Evolutionary conservation across 805 yeast species (phyloP).

Genomic region (Starmerella riodocensis): DNA sequence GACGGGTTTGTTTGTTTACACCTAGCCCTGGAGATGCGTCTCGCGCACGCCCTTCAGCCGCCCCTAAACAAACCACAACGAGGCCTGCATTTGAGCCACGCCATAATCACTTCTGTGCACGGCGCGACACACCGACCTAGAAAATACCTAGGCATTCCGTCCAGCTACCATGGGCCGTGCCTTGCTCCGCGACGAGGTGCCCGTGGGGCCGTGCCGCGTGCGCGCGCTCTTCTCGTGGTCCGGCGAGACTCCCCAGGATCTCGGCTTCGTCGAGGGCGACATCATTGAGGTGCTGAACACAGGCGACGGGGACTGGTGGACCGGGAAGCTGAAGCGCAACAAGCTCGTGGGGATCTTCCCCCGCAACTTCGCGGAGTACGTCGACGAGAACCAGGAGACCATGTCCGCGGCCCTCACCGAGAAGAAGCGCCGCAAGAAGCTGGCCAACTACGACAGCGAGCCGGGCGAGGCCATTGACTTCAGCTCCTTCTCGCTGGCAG

Average conservation of each 20-base stretch:
- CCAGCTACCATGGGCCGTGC: constrained; percentile 15
- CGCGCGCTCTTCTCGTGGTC: constrained; percentile 87
- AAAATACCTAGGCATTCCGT: constrained; percentile 11
- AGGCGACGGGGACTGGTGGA: constrained; percentile 89
- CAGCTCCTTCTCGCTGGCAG: constrained; percentile 7
- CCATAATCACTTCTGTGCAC: neutral
- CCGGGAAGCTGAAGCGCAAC: constrained; percentile 67
- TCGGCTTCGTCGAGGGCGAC: constrained; percentile 91
- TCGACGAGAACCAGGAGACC: constrained; percentile 23
- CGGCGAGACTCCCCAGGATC: constrained; percentile 75
- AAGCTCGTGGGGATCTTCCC: constrained; percentile 80
- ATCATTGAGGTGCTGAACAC: constrained; percentile 65
- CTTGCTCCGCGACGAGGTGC: constrained; percentile 18
- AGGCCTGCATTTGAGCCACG: too few relatives aligned
- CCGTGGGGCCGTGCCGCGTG: constrained; percentile 49
- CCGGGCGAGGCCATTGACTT: constrained; percentile 1
- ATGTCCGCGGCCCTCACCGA: constrained; percentile 15
- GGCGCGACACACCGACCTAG: neutral
- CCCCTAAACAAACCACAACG: neutral
- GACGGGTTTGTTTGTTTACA: too few relatives aligned
- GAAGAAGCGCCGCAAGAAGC: neutral
- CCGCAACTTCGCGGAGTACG: constrained; percentile 61
- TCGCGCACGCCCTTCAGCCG: too few relatives aligned
- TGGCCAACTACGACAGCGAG: constrained; percentile 1
- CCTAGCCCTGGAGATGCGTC: too few relatives aligned